These are phyloP conservation scores for Myriosclerotinia curreyana DNA, from an alignment of 2,329 filamentous ascomycete genomes.

Conservation along the genomic window DNA sequence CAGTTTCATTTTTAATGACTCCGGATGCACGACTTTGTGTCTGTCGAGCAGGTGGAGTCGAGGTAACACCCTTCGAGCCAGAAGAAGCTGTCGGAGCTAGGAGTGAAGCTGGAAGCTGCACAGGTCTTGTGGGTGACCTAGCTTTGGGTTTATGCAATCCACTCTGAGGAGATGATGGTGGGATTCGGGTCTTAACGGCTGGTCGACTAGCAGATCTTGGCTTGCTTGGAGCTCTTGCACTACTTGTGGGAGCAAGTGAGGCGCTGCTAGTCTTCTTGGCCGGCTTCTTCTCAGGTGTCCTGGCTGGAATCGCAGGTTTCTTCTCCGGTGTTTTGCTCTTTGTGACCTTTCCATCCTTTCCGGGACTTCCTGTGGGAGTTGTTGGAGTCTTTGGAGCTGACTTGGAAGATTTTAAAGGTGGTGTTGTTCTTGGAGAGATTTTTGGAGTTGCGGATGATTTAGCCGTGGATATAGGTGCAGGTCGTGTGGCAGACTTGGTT, in stretches of 20 bases:
- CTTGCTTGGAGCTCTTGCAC: conserved; percentile 32
- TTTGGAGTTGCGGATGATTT: conserved; percentile 14
- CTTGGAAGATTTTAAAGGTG: conserved; percentile 28
- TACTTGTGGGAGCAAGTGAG: conserved; percentile 25
- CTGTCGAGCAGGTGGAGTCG: conserved; percentile 39
- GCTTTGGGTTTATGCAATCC: conserved; percentile 56
- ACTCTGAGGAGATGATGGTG: conserved; percentile 35
- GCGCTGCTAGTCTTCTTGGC: conserved; percentile 30
- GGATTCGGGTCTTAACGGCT: conserved; percentile 32
- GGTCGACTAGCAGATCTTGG: conserved; percentile 27
- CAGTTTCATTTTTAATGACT: conserved; percentile 38
- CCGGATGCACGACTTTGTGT: conserved; percentile 45
- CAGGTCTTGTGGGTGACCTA: conserved; percentile 67
- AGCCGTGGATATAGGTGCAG: conserved; percentile 17
- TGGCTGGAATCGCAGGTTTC: conserved; percentile 33
- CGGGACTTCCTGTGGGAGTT: conserved; percentile 11
- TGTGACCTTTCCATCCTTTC: conserved; percentile 10
- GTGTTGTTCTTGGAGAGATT: conserved; percentile 18
- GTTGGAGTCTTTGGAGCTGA: conserved; percentile 20
- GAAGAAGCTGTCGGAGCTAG: conserved; percentile 69
- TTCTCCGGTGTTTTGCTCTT: conserved; percentile 29
- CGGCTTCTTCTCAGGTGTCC: conserved; percentile 30
- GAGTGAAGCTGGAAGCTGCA: conserved; percentile 63
- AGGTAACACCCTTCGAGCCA: conserved; percentile 56
- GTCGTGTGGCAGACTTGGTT: conserved; percentile 10